Percentiles rank a stretch among this genome's conserved stretches.
Evolutionary conservation across 192 early-diverging fungal genomes (phyloP).

Genomic region (Chytriomyces sp.): DNA sequence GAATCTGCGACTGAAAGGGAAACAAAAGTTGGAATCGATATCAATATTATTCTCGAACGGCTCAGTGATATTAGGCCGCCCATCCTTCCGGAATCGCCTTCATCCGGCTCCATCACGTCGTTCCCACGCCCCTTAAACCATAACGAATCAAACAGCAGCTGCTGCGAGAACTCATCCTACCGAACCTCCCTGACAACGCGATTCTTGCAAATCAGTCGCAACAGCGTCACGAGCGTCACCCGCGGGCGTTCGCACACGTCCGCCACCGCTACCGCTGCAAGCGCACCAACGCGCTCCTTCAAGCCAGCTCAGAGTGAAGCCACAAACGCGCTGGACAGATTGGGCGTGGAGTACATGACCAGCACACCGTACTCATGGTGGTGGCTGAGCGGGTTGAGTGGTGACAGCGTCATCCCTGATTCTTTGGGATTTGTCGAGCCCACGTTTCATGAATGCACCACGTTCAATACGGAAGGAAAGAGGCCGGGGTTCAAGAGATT

Average conservation of each 20-base stretch:
- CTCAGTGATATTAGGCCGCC: background rate
- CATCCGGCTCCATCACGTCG: constrained; percentile 4
- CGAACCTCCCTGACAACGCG: background rate
- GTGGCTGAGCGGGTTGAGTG: constrained; percentile 30
- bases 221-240: background rate
- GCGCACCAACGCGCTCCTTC: background rate
- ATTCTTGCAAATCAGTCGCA: background rate
- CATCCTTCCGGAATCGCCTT: background rate
- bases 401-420: constrained; percentile 28
- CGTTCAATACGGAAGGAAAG: constrained; percentile 26
- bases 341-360: constrained; percentile 19
- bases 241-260: background rate
- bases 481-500: constrained; percentile 26
- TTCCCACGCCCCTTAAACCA: background rate
- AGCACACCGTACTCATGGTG: constrained; percentile 30
- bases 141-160: background rate
- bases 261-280: background rate
- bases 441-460: constrained; percentile 25
- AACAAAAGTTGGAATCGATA: constrained; percentile 4
- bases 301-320: background rate
- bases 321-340: constrained; percentile 7
- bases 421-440: constrained; percentile 26
- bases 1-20: background rate
- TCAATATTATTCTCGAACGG: background rate
- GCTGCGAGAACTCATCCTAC: too few species aligned